Evolutionary conservation across 208 protist genomes (phyloP), one percentile per base, ranked within the genome.

Genomic region (Leishmania braziliensis): DNA sequence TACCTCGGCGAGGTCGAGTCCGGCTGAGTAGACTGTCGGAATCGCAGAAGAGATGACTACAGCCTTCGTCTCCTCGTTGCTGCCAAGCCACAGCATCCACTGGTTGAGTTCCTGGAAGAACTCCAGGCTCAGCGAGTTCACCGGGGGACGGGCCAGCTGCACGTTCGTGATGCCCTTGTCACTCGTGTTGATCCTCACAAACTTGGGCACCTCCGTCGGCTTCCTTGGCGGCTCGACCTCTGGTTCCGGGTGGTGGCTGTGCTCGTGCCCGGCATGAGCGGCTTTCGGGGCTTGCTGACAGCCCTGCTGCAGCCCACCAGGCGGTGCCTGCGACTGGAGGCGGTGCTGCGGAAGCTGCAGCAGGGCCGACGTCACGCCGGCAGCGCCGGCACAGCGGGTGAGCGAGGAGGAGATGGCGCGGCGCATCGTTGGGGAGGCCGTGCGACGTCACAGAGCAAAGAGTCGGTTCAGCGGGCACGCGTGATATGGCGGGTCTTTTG

Each of bases 51-150:
- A 90, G 80, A 96, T 70, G 56, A 96, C 84, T 51, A 96, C 79
- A 2, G 90, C 85, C 88, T 90, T 92, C 51, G 84, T 92, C 66
- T 88, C 83, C 75, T 96, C 93, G 72, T 92, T 91, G 87, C 89
- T 94, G 74, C 93, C 90, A 76, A 96, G 86, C 90, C 91, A 96
- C 51, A 95, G 87, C 85, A 96, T 86, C 93, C 93, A 96, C 82
- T 92, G 89, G 83, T 94, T 94, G 58, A 96, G 68, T 86, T 96
- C 93, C 78, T 92, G 86, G 77, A 96, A 83, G 50, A 94, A 75
- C 79, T 95, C 93, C 29, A 93, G 83, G 86, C 85, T 93, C 51
- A 96, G 82, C 51, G 90, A 92, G 88, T 96, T 96, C 56, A 93
- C 90, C 16, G 93, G 91, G 6, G 82, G 76, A 51, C 91, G 89